Percentiles rank a stretch among this genome's conserved stretches.
Evolutionary conservation across 768 basidiomycete genomes (phyloP).

Genomic region (Clitopilus passeckerianus): DNA sequence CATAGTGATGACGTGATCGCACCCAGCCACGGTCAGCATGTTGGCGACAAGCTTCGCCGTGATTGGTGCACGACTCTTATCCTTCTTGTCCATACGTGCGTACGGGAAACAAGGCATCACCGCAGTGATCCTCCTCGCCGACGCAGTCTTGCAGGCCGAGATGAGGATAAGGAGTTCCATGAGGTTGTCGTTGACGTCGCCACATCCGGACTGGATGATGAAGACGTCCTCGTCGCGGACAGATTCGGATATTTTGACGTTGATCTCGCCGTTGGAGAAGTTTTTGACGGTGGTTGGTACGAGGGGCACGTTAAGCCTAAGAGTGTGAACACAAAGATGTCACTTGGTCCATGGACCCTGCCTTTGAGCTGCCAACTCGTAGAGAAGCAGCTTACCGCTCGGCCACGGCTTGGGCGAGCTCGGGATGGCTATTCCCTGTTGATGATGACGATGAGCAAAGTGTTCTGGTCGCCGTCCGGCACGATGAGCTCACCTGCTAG

Average conservation of each 20-base stretch:
- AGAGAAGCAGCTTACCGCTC: slow-evolving; percentile 85
- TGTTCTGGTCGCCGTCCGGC: not conserved
- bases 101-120: slow-evolving; percentile 99
- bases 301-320: slow-evolving; percentile 85
- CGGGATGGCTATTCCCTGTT: slow-evolving; percentile 94
- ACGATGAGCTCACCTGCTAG: slow-evolving; percentile 48
- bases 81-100: slow-evolving; percentile 97
- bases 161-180: slow-evolving; percentile 99
- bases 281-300: slow-evolving; percentile 82
- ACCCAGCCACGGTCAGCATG: slow-evolving; percentile 95
- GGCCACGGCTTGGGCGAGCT: slow-evolving; percentile 92
- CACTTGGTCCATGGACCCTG: slow-evolving; percentile 29
- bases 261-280: slow-evolving; percentile 94
- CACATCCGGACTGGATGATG: slow-evolving; percentile 90
- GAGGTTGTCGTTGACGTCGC: slow-evolving; percentile 91
- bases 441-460: slow-evolving; percentile 11
- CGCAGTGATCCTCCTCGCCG: slow-evolving; percentile 92
- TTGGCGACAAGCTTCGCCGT: slow-evolving; percentile 98
- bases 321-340: slow-evolving; percentile 28
- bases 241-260: slow-evolving; percentile 91
- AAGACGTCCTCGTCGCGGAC: slow-evolving; percentile 98
- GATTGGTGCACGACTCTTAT: slow-evolving; percentile 92
- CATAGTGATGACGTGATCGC: slow-evolving; percentile 99
- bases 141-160: slow-evolving; percentile 96
- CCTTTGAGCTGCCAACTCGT: slow-evolving; percentile 28